Base-by-base conservation (phyloP, 2,329 filamentous ascomycete species). In the Allantophomopsis cytisporea region DNA sequence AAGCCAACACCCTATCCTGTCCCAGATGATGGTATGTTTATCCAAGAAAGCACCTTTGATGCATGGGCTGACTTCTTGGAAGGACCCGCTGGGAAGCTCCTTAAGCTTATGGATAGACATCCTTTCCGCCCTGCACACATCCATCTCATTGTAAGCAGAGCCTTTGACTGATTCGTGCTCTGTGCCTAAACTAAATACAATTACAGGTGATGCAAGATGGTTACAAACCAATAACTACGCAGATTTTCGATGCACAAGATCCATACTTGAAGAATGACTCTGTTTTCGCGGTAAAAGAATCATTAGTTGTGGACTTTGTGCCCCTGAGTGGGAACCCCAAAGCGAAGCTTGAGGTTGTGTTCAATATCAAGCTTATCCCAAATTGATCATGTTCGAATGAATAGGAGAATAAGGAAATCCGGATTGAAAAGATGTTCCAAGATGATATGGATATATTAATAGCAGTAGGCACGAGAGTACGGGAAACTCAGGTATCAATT, bases 191-290 rank as follows among this genome's bases (percentile, higher is more conserved):
- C 16, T 33, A n/a, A 35, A 13, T 10, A 18, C 13, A 39, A 31
- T 15, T 13, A 14, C 5, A 16, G 15, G 5, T 2, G 8, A 15
- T 35, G 52, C 31, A 43, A 30, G 44, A 49, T 11, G 41, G 46
- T 23, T 83, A 81, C 64, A 80, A 77, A 54, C 66, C 78, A 66
- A 48, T 84, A 43, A 82, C 80, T 1, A 86, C 83, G 1, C 83
- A 88, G 58, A 77, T 88, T 39, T 88, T 86, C 55, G 80, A 84
- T 58, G 68, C 68, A 44, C 65, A 73, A 44, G 73, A 80, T 60
- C 68, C 72, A 37, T 83, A 83, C 54, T 65, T 86, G 18, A 54
- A 57, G 31, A 59, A 63, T 15, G 63, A 66, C 47, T 63, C 62
- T 4, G 68, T 69, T 23, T 72, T 69, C 44, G 68, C 68, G 31